Evolutionary conservation across 805 yeast genomes (phyloP), one percentile per base, ranked within the genome.

Genomic region (Soucietia sequanensis): DNA sequence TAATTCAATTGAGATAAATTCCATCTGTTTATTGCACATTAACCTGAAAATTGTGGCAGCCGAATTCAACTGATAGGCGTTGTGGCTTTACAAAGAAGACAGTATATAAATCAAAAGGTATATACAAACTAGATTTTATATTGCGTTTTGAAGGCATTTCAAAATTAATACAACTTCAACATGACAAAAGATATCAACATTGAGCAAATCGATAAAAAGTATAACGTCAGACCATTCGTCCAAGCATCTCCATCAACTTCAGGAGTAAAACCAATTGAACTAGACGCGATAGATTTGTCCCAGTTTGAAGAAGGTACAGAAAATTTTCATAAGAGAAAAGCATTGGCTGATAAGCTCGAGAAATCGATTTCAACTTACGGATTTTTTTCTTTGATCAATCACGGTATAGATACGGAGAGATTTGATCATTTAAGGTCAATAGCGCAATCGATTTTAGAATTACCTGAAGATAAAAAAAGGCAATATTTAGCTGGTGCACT

Each of bases 321-420:
- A 25, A 58, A 58, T 10, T 47, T 52, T 11, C 48, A 40, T 7
- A 36, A 50, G 12, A 46, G 75, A 30, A 42, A 48, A 30, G 38
- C 33, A 11, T 51, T 71, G 26, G 76, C 76, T 1, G 36, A 39
- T 0, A 47, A 52, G 27, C 53, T 72, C 15, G 74, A 70, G 38
- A 39, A 46, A 11, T 61, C 75, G 2, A 47, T 72, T 12, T 52
- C 67, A 2, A 62, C 69, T 2, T 60, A 62, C 35, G 76, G 77
- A 1, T 72, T 71, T 41, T 70, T 72, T 58, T 65, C 63, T 30
- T 37, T 72, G 14, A 47, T 54, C 11, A 57, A 50, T 32, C 47
- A 43, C 37, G 64, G 62, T 1, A 41, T 50, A 8, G 31, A 42
- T 10, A 27, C 27, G 9, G 50, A 51, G 18, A 36, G 43, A 33